Conservation (phyloP, 2,329 filamentous ascomycete species). For the Chalaropsis ovoidea region DNA sequence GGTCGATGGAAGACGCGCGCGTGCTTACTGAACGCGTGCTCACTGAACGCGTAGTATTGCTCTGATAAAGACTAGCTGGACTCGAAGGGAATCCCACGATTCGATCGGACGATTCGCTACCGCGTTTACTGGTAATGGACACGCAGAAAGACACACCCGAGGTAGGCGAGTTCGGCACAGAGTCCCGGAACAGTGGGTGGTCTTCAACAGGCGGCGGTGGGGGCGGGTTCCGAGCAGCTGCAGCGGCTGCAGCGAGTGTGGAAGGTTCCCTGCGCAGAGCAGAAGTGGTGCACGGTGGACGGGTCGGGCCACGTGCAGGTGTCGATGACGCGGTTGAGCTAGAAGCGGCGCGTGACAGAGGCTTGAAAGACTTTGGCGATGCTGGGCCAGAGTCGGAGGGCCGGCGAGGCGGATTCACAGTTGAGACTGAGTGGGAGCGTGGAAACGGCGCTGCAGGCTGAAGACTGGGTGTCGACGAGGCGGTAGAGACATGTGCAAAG, state of each 20-base stretch:
- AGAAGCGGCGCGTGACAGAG: slow-evolving; percentile 11
- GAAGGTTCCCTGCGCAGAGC: slow-evolving; percentile 13
- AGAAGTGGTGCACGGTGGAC: not conserved
- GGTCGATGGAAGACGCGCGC: slow-evolving; percentile 10
- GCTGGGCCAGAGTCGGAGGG: not conserved
- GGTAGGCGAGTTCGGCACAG: not conserved
- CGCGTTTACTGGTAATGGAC: not conserved
- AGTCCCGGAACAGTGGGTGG: slow-evolving; percentile 23
- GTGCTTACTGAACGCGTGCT: slow-evolving; percentile 20
- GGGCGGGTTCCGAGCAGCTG: slow-evolving; percentile 15
- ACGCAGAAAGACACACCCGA: slow-evolving; percentile 1
- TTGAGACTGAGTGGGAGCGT: not conserved
- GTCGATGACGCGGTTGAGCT: not conserved
- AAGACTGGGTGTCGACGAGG: not conserved
- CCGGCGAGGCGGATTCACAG: not conserved
- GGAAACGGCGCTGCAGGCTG: not conserved
- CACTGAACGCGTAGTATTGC: slow-evolving; percentile 19
- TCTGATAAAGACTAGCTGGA: slow-evolving; percentile 7
- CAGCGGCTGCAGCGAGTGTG: slow-evolving; percentile 18
- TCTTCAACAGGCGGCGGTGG: slow-evolving; percentile 20
- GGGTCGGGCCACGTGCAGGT: not conserved
- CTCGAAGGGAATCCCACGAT: not conserved
- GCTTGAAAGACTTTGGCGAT: not conserved
- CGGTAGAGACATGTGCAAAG: slow-evolving; percentile 2
- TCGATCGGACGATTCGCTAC: not conserved